These are phyloP conservation scores for Podospora bellae-mahoneyi DNA, from an alignment of 495 filamentous ascomycete genomes.

Conservation along the genomic window DNA sequence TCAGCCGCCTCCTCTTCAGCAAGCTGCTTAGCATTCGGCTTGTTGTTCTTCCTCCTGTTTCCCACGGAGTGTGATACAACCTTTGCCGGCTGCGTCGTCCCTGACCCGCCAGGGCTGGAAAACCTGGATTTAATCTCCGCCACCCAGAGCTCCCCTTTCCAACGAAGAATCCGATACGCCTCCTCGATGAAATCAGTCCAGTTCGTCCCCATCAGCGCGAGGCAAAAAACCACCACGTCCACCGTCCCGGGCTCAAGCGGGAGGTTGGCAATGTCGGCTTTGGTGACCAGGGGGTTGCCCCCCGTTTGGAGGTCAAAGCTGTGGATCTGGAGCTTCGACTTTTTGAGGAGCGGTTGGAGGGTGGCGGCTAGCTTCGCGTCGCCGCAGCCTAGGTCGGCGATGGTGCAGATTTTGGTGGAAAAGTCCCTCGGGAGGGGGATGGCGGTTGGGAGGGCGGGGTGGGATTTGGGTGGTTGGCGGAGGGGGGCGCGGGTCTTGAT, in stretches of 20 bases:
- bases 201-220: conserved; percentile 98
- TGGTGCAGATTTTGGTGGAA: conserved; percentile 59
- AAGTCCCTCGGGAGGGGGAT: conserved; percentile 36
- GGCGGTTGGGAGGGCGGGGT: conserved; percentile 18
- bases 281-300: conserved; percentile 67
- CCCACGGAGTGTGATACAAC: conserved; percentile 64
- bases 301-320: conserved; percentile 55
- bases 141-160: conserved; percentile 93
- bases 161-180: conserved; percentile 82
- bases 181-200: conserved; percentile 95
- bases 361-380: conserved; percentile 64
- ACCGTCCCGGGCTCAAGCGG: conserved; percentile 61
- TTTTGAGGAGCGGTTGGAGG: conserved; percentile 57
- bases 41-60: conserved; percentile 20
- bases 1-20: conserved; percentile 44
- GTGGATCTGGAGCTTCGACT: conserved; percentile 39
- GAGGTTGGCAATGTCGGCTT: conserved; percentile 81
- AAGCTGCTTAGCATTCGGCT: conserved; percentile 9
- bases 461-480: conserved; percentile 25
- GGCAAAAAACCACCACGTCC: conserved; percentile 87
- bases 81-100: conserved; percentile 13
- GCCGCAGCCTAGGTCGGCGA: conserved; percentile 67
- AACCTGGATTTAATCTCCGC: conserved; percentile 95
- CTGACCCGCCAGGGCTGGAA: conserved; percentile 44
- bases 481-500: conserved; percentile 55